Conservation (phyloP, 1,284 basidiomycete genomes). For the Pseudozyma hubeiensis region DNA sequence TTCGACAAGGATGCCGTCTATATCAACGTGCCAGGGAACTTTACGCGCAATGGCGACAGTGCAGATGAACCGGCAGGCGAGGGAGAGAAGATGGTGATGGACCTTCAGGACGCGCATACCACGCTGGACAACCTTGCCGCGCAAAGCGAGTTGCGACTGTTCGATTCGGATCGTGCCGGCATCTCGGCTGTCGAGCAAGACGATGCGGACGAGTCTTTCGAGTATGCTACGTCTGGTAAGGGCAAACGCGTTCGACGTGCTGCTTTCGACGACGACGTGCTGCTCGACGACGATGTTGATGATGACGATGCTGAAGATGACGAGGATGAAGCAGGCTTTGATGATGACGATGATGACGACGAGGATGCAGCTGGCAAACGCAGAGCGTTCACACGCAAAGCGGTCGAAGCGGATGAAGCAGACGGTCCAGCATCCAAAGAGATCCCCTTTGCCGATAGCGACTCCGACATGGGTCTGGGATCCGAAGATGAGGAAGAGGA, state of each 20-base stretch:
- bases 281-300: constrained; percentile 68
- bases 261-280: constrained; percentile 58
- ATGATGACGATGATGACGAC: constrained; percentile 52
- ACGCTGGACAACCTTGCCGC: constrained; percentile 88
- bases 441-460: constrained; percentile 66
- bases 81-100: constrained; percentile 97
- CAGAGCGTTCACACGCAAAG: constrained; percentile 29
- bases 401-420: constrained; percentile 27
- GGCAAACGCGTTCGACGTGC: constrained; percentile 54
- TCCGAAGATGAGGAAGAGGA: constrained; percentile 30
- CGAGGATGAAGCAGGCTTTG: constrained; percentile 53
- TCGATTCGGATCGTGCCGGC: constrained; percentile 77
- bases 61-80: constrained; percentile 75
- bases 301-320: constrained; percentile 55
- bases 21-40: constrained; percentile 95
- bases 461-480: constrained; percentile 66
- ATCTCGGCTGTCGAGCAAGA: constrained; percentile 1
- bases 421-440: constrained; percentile 47
- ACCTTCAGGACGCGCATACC: constrained; percentile 84
- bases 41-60: constrained; percentile 75
- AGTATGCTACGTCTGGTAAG: constrained; percentile 10
- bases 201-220: constrained; percentile 14
- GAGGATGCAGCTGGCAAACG: constrained; percentile 22
- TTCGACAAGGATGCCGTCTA: constrained; percentile 99
- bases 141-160: constrained; percentile 84